Conservation (phyloP, 768 basidiomycete species). For the Tylopilus rubrobrunneus region DNA sequence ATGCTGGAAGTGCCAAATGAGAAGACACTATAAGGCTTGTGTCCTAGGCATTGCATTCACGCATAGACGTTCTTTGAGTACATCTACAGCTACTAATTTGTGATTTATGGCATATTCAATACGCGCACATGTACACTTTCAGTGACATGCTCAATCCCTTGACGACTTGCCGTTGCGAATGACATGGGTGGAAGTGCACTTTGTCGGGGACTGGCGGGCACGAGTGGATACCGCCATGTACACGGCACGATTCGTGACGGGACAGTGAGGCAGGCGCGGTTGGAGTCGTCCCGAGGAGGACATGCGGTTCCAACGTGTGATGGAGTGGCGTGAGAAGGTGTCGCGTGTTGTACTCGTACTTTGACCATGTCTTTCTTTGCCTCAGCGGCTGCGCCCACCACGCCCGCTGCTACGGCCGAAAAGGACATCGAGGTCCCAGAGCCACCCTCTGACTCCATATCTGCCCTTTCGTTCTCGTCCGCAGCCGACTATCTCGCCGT, state of each 20-base stretch:
- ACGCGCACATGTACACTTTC: background rate
- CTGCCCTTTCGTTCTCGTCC: conserved; percentile 77
- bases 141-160: background rate
- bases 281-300: no score
- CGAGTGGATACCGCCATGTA: no score
- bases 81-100: conserved; percentile 21
- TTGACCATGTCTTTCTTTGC: conserved; percentile 43
- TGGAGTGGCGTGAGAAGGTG: conserved; percentile 24
- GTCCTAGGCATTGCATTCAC: background rate
- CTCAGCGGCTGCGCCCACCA: conserved; percentile 26
- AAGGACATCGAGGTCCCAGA: conserved; percentile 81
- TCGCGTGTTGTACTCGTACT: background rate
- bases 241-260: no score
- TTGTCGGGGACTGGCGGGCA: no score
- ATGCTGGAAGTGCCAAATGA: conserved; percentile 53
- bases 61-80: conserved; percentile 13
- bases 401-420: conserved; percentile 44
- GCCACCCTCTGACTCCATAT: conserved; percentile 84
- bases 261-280: no score
- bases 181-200: no score
- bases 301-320: background rate
- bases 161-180: no score
- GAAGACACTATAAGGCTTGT: conserved; percentile 17
- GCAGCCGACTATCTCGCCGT: conserved; percentile 89
- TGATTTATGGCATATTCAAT: conserved; percentile 2